These are phyloP conservation scores for Solanum arcanum DNA, from an alignment of 257 asterid species.

Conservation along the genomic window DNA sequence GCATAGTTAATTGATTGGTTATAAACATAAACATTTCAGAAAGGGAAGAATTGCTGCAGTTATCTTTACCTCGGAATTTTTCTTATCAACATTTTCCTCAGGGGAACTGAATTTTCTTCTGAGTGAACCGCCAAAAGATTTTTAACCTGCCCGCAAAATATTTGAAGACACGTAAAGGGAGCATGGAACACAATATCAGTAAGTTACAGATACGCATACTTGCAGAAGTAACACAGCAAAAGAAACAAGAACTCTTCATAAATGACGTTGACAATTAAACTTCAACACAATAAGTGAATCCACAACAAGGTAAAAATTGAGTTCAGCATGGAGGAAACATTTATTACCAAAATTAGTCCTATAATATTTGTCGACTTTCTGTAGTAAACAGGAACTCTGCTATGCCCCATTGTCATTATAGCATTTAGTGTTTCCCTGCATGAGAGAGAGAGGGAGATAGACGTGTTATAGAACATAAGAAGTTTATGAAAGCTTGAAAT, in stretches of 20 bases:
- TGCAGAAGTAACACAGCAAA: not conserved
- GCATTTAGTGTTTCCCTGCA: conserved; percentile 85
- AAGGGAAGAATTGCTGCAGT: not conserved
- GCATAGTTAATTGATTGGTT: not conserved
- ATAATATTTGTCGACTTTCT: conserved; percentile 67
- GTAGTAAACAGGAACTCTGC: conserved; percentile 86
- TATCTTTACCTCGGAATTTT: conserved; percentile 76
- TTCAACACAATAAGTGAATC: not conserved
- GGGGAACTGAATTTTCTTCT: conserved; percentile 57
- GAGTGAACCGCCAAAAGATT: conserved; percentile 89
- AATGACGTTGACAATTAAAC: not conserved
- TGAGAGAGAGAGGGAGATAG: not conserved
- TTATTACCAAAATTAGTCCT: conserved; percentile 81
- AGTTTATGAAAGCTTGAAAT: not conserved
- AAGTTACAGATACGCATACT: not conserved
- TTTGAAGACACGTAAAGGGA: not conserved
- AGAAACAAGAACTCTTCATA: not conserved
- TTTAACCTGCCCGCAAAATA: conserved; percentile 48
- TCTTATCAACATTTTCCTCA: conserved; percentile 80
- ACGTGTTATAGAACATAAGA: not conserved
- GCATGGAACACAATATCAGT: not conserved
- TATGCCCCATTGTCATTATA: conserved; percentile 94
- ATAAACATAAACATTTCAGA: not conserved
- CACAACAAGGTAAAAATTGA: not conserved
- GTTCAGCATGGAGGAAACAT: not conserved